Evolutionary conservation across 2,329 filamentous ascomycete genomes (phyloP).

Genomic region (Trichoderma sp.): DNA sequence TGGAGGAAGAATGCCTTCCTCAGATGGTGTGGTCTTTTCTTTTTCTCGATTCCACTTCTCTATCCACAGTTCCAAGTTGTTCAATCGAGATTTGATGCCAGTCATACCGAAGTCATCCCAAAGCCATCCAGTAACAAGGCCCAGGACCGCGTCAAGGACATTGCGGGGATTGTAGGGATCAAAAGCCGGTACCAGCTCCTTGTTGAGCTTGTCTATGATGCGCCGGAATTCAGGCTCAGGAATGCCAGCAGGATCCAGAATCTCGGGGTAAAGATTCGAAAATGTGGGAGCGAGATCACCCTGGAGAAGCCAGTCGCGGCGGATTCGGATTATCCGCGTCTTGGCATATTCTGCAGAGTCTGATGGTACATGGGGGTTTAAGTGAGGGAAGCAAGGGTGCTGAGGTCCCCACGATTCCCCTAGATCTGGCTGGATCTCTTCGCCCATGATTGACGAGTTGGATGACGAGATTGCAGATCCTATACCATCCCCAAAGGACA

Average conservation of each 20-base stretch:
- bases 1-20: constrained; percentile 58
- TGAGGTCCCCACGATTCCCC: constrained; percentile 88
- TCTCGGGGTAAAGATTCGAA: constrained; percentile 94
- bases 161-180: constrained; percentile 76
- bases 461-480: constrained; percentile 58
- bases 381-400: constrained; percentile 91
- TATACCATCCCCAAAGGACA: constrained; percentile 53
- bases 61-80: constrained; percentile 75
- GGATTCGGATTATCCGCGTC: constrained; percentile 89
- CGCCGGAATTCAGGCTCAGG: constrained; percentile 83
- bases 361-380: constrained; percentile 85
- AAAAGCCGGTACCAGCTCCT: constrained; percentile 74
- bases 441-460: constrained; percentile 63
- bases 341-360: constrained; percentile 71
- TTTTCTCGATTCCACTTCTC: constrained; percentile 81
- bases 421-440: constrained; percentile 64
- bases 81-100: constrained; percentile 70
- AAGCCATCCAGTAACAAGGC: constrained; percentile 84
- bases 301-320: constrained; percentile 85
- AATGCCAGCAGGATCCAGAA: constrained; percentile 80
- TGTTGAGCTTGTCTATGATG: constrained; percentile 80
- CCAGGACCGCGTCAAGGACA: constrained; percentile 75
- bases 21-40: constrained; percentile 55
- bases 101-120: constrained; percentile 90
- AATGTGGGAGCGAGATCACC: constrained; percentile 92